Conservation (phyloP, 345 rosid species). For the Eucalyptus coolabah region DNA sequence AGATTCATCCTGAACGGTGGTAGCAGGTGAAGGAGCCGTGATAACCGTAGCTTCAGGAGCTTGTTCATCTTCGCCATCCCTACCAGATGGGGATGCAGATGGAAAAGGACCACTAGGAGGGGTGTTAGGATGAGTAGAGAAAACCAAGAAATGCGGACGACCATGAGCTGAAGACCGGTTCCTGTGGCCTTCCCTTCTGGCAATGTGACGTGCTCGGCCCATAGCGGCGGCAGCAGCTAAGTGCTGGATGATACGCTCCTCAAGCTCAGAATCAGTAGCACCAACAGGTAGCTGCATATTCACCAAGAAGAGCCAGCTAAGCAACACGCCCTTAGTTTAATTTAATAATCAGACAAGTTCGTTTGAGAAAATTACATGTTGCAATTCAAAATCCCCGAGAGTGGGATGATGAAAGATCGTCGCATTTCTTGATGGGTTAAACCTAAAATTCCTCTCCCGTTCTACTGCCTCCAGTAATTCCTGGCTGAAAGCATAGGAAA, state of each 20-base stretch:
- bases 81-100: slow-evolving; percentile 46
- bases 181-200: slow-evolving; percentile 80
- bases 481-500: slow-evolving; percentile 36
- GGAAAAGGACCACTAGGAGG: slow-evolving; percentile 18
- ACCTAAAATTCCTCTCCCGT: slow-evolving; percentile 70
- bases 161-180: slow-evolving; percentile 62
- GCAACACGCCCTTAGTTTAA: background rate
- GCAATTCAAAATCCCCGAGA: slow-evolving; percentile 88
- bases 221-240: slow-evolving; percentile 95
- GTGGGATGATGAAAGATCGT: slow-evolving; percentile 92
- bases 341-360: background rate
- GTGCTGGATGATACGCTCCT: slow-evolving; percentile 95
- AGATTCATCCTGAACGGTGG: slow-evolving; percentile 29
- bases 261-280: slow-evolving; percentile 75
- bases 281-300: slow-evolving; percentile 58
- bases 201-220: slow-evolving; percentile 78
- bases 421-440: slow-evolving; percentile 68
- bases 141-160: slow-evolving; percentile 70
- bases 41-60: slow-evolving; percentile 16
- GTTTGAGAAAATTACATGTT: slow-evolving; percentile 34
- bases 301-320: background rate
- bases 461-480: slow-evolving; percentile 86
- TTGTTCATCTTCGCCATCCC: slow-evolving; percentile 41
- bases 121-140: slow-evolving; percentile 48
- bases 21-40: slow-evolving; percentile 30